Evolutionary conservation across 805 yeast species (phyloP), one percentile per base, ranked within the genome.

Genomic region (Maudiozyma bulderi): DNA sequence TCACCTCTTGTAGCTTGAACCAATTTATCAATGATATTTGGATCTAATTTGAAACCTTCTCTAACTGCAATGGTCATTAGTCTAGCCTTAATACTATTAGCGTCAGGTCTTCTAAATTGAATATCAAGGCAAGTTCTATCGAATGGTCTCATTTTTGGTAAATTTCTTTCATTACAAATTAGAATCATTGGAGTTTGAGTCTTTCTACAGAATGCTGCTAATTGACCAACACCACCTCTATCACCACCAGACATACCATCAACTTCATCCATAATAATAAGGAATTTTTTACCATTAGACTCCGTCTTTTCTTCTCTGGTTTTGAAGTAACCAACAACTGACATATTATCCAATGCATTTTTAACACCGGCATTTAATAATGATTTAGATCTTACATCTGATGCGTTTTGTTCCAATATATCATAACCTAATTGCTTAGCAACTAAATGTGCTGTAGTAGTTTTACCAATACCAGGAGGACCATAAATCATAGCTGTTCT

Each of bases 201-300:
- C 46, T 81, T 82, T 41, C 84, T 76, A 62, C 97, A 90, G 57
- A 87, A 84, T 40, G 84, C 81, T 0, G 97, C 88, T 66, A 93
- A 74, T 52, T 89, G 95, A 28, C 96, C 97, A 30, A 93, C 96
- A 54, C 99, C 99, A 52, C 99, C 99, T 58, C 93, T 83, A 67
- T 93, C 99, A 54, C 99, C 99, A 61, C 95, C 89, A 40, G 96
- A 87, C 98, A 93, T 93, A 57, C 99, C 99, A 66, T 93, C 99
- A 32, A 93, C 98, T 70, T 93, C 99, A 69, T 93, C 99, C 98
- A 93, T 89, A 54, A 93, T 84, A 44, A 93, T 73, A 48, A 89
- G 87, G 57, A 91, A 81, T 52, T 77, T 81, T 47, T 76, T 74
- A 44, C 76, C 72, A 55, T 78, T 76, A 2, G 47, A 53, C 14